Conservation (phyloP, 805 yeast species). For the Lachancea mirantina region DNA sequence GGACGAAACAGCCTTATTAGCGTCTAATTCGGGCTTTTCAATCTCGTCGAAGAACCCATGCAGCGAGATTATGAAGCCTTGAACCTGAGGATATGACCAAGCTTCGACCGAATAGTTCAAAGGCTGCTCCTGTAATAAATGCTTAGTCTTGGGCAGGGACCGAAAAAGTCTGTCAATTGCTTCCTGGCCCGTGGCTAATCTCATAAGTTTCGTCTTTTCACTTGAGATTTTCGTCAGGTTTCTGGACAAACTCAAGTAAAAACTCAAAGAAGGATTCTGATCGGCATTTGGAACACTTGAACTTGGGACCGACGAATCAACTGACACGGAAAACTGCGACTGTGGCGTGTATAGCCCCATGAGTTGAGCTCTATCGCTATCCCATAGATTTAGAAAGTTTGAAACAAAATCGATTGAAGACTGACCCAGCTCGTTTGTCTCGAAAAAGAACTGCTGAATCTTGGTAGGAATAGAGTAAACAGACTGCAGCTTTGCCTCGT, state of each 20-base stretch:
- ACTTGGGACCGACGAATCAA: conserved; percentile 63
- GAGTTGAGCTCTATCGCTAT: conserved; percentile 62
- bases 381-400: conserved; percentile 77
- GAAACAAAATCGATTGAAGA: conserved; percentile 72
- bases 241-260: conserved; percentile 67
- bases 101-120: conserved; percentile 69
- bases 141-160: conserved; percentile 72
- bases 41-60: conserved; percentile 83
- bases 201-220: conserved; percentile 46
- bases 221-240: conserved; percentile 59
- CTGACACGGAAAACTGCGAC: conserved; percentile 77
- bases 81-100: conserved; percentile 59
- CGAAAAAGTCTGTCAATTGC: conserved; percentile 54
- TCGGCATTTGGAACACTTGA: conserved; percentile 30
- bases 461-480: conserved; percentile 51
- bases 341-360: conserved; percentile 68
- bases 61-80: conserved; percentile 68
- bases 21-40: conserved; percentile 43
- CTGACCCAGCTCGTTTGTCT: conserved; percentile 59
- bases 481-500: conserved; percentile 50
- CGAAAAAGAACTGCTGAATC: conserved; percentile 68
- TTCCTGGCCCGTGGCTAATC: conserved; percentile 63
- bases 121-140: conserved; percentile 57
- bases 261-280: conserved; percentile 46
- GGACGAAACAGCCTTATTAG: conserved; percentile 18